Conservation (phyloP, 768 basidiomycete genomes). For the Podaxis rugospora region DNA sequence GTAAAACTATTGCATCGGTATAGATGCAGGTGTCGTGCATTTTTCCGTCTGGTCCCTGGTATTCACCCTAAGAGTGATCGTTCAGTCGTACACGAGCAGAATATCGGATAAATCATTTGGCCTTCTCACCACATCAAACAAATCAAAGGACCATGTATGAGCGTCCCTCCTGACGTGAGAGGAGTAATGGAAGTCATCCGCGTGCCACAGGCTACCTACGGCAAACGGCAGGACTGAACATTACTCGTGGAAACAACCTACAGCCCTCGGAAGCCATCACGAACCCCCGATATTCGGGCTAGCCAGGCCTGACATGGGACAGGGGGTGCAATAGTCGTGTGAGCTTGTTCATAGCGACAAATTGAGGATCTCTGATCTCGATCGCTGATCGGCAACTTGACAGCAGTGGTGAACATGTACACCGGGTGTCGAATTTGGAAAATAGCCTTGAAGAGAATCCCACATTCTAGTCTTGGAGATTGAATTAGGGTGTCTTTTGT, state of each 20-base stretch:
- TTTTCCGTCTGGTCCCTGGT: neutral
- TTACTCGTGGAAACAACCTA: too few species aligned
- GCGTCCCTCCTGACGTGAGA: neutral
- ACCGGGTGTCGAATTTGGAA: neutral
- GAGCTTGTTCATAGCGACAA: neutral
- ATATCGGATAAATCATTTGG: neutral
- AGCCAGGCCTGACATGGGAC: neutral
- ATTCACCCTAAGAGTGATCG: neutral
- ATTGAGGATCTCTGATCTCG: neutral
- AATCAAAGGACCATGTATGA: neutral
- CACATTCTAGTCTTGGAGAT: neutral
- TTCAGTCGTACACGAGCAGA: neutral
- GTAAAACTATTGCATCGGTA: neutral
- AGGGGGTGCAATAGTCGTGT: neutral
- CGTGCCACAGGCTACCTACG: neutral
- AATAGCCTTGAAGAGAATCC: neutral
- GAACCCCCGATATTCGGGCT: neutral
- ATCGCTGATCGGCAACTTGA: conserved; percentile 4
- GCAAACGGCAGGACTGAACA: neutral
- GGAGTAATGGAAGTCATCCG: neutral
- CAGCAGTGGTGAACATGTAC: neutral
- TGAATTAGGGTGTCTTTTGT: neutral
- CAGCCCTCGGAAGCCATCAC: too few species aligned
- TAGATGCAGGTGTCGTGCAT: neutral
- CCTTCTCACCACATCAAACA: neutral